Conservation (phyloP, 306 rosid species). For the Astragalus glycyphyllos region DNA sequence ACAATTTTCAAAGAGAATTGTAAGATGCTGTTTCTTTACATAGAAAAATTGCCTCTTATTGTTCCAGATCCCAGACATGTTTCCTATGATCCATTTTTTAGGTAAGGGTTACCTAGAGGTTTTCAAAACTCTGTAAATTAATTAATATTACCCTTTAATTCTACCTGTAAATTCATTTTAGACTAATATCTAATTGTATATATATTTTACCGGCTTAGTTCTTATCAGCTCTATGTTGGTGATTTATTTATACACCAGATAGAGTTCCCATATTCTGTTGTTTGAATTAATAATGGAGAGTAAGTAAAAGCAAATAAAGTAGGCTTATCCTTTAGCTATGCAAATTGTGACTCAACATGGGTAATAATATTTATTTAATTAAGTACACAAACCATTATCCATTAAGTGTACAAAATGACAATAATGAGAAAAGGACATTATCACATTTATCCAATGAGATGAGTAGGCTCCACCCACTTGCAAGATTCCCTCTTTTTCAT, state of each 20-base stretch:
- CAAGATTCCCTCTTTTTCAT: constrained; percentile 44
- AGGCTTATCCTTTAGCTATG: constrained; percentile 26
- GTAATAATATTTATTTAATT: not conserved
- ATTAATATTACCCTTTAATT: too few relatives aligned
- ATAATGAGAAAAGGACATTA: constrained; percentile 28
- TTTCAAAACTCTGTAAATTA: constrained; percentile 33
- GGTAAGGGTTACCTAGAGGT: constrained; percentile 49
- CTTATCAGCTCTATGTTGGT: constrained; percentile 28
- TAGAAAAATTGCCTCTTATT: constrained; percentile 71
- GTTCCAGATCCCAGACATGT: constrained; percentile 64
- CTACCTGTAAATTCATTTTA: too few relatives aligned
- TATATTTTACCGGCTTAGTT: constrained; percentile 34
- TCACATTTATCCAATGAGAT: not conserved
- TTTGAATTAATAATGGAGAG: constrained; percentile 6
- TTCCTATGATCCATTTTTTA: constrained; percentile 62
- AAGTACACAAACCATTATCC: not conserved
- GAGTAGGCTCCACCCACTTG: constrained; percentile 31
- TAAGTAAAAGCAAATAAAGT: not conserved
- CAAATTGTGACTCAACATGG: constrained; percentile 1
- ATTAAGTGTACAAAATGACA: constrained; percentile 15
- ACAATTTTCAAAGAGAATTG: constrained; percentile 70
- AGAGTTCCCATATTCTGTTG: constrained; percentile 21
- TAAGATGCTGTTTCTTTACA: constrained; percentile 75
- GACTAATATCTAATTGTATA: constrained; percentile 37
- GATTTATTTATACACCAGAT: constrained; percentile 9